Evolutionary conservation across 208 protist genomes (phyloP), one percentile per base, ranked within the genome.

Genomic region (Trypanosomatidae sp.): DNA sequence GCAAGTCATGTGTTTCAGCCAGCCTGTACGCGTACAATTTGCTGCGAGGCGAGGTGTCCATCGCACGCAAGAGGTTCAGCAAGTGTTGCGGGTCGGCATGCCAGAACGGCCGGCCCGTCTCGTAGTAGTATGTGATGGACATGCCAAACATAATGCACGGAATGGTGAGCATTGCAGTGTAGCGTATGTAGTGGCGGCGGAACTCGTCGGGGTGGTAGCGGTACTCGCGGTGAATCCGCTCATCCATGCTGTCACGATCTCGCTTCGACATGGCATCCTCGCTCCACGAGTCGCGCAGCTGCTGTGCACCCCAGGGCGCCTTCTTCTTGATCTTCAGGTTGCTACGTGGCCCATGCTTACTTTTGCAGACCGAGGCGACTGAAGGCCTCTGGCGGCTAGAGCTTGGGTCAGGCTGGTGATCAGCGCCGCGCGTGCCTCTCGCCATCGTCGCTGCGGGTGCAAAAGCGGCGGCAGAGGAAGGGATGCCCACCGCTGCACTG

Each of bases 261-360:
- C 86, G 74, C 70, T 87, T 88, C 28, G 89, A 80, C 91, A 96
- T 96, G 47, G 91, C 91, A 52, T 96, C 91, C 66, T 85, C 75
- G 67, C 86, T 92, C 89, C 91, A 96, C 52, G 85, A 87, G 65
- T 96, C 91, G 30, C 91, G 89, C 41, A 96, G 80, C 85, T 96
- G 89, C 64, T 88, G 87, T 58, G 80, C 82, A 7, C 91, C 91
- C 89, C 91, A 96, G 65, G 91, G 91, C 3, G 83, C 86, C 46
- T 79, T 81, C 56, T 72, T 77, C 59, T 80, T 84, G 8, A 93
- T 83, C 69, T 90, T 93, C 36, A 92, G 53, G 3, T n/a, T 15
- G 2, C 17, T 15, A 46, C 1, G 49, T 22, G 58, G 44, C 1
- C 25, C 44, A 56, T 65, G 77, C 44, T 69, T 69, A 49, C 71